Base-by-base conservation (phyloP, 192 early-diverging fungal genomes). In the Coemansia sp. region DNA sequence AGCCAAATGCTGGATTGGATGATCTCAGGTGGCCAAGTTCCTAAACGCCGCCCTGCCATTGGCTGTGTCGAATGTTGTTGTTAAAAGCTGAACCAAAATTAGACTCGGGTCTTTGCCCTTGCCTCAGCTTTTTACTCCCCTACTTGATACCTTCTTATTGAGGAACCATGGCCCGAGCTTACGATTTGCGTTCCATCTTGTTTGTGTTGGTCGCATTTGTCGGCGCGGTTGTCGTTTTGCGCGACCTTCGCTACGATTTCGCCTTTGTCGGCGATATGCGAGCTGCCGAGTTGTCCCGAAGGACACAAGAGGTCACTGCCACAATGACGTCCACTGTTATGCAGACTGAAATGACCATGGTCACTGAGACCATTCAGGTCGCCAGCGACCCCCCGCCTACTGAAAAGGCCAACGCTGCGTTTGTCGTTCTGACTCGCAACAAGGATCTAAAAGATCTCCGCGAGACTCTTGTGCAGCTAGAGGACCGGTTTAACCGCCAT, bases 361-460 rank as follows among this genome's bases (percentile, higher is more conserved):
- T 64, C 3, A 66, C 68, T 2, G 68, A 76, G 50, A 53, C 34
- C 46, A 62, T 60, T 15, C 49, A 68, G 51, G 12, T 64, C 20
- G 21, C 42, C 74, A 68, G 14, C 87, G 89, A 62, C 59, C 72
- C 15, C 80, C 77, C 58, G 78, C 70, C 31, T 85, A 20, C 69
- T 3, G 69, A 71, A 14, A 64, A 26, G 31, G 46, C 69, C 71
- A 90, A 85, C 48, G 90, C 86, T 5, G 87, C 81, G 6, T 87
- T 91, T 76, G 88, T 92, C 10, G 85, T 94, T 8, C 72, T 94
- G 26, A 82, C 82, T 1, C 84, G 89, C 59, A 91, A 94, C 71
- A 64, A 65, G 21, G 92, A 94, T 59, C 58, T 91, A 57, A 74
- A 87, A 40, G 81, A 80, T 12, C 77, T 92, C 56, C 75, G 82